A percentile compares a stretch with the other conserved stretches of the same genome.
These are phyloP conservation scores for Lolium multiflorum DNA, from an alignment of 176 grass and related monocot genomes.

Conservation along the genomic window DNA sequence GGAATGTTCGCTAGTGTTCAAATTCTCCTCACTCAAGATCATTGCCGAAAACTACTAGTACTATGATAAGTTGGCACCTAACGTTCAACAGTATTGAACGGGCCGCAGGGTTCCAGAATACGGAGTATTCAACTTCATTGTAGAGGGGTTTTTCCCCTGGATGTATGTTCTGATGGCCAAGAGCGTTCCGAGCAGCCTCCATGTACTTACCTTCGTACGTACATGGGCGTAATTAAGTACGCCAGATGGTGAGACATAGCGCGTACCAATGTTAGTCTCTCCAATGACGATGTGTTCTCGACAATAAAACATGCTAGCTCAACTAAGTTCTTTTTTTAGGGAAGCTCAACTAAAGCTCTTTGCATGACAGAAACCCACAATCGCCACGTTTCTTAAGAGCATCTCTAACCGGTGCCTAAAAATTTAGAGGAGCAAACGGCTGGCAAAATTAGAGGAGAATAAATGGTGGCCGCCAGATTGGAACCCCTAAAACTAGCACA, in stretches of 20 bases:
- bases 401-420: too few relatives aligned
- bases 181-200: background rate
- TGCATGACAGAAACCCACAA: background rate
- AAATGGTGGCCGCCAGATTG: too few relatives aligned
- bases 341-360: too few relatives aligned
- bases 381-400: background rate
- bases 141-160: background rate
- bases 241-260: too few relatives aligned
- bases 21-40: too few relatives aligned
- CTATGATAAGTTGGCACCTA: too few relatives aligned
- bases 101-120: background rate
- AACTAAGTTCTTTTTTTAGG: too few relatives aligned
- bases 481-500: too few relatives aligned
- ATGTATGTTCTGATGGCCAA: background rate
- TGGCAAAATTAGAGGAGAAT: too few relatives aligned
- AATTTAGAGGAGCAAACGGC: too few relatives aligned
- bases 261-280: background rate
- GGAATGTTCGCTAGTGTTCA: too few relatives aligned
- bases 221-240: background rate
- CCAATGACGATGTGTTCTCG: background rate
- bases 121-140: background rate
- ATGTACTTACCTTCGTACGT: background rate
- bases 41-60: too few relatives aligned
- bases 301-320: background rate
- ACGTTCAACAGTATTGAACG: background rate